Percentiles rank a stretch among this genome's conserved stretches.
These are phyloP conservation scores for Batkoa obscura DNA, from an alignment of 371 early-diverging fungal genomes.

Conservation along the genomic window DNA sequence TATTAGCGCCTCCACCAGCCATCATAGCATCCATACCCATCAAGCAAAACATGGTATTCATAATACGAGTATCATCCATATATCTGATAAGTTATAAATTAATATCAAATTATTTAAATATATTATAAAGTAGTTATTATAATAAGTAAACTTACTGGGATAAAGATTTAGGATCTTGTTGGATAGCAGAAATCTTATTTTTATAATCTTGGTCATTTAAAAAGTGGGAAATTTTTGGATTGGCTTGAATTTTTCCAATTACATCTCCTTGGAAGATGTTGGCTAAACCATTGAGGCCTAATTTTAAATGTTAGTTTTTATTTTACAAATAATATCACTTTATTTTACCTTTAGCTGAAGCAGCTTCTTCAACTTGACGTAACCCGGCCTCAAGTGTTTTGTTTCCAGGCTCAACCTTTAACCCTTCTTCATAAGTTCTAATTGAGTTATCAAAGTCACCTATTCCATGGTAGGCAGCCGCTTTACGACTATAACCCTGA, in stretches of 20 bases:
- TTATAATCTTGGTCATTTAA: constrained; percentile 53
- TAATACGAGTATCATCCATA: constrained; percentile 48
- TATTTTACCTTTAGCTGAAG: neutral
- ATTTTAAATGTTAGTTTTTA: neutral
- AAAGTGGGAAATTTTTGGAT: constrained; percentile 46
- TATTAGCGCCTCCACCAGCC: constrained; percentile 10
- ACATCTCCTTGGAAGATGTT: constrained; percentile 35
- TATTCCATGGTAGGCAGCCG: constrained; percentile 61
- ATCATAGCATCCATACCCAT: constrained; percentile 43
- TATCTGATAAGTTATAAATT: neutral
- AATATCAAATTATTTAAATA: too few relatives aligned
- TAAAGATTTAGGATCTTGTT: constrained; percentile 30
- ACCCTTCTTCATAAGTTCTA: constrained; percentile 48
- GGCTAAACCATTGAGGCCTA: neutral
- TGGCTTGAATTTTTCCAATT: constrained; percentile 48
- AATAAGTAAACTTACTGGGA: constrained; percentile 13
- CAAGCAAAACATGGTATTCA: constrained; percentile 42
- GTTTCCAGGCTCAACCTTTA: constrained; percentile 57
- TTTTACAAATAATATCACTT: neutral
- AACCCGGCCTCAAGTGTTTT: constrained; percentile 42
- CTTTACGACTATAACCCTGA: constrained; percentile 65
- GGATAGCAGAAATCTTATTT: constrained; percentile 40
- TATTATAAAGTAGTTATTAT: too few relatives aligned
- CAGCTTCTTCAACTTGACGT: constrained; percentile 37
- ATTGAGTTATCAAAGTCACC: constrained; percentile 38